phyloP scores from a whole-genome alignment of 148 eudicot species.

The Fagopyrum tataricum region DNA sequence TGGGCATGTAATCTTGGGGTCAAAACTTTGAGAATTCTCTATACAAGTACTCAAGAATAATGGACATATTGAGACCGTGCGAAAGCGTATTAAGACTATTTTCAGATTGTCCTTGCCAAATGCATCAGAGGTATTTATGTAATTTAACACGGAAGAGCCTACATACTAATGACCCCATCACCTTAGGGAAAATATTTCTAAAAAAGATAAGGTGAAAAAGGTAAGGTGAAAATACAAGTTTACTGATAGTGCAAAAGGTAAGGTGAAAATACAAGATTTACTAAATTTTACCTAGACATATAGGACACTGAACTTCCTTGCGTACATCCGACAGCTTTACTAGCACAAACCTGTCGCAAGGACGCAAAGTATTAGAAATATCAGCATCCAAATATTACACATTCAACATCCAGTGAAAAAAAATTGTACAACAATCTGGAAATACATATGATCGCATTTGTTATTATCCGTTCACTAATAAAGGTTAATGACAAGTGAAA shows the following conservation, averaged over 20 bases:
- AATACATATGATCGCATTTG: not conserved
- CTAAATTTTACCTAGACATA: conserved; percentile 57
- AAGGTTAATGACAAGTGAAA: not conserved
- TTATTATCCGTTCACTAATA: not conserved
- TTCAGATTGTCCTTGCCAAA: not conserved
- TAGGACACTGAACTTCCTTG: conserved; percentile 88
- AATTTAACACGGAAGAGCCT: not conserved
- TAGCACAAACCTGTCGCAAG: conserved; percentile 36
- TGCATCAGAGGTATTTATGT: not conserved
- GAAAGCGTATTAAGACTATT: not conserved
- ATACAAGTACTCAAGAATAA: not conserved
- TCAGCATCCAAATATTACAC: not conserved
- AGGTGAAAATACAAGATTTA: not conserved
- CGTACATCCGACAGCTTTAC: conserved; percentile 62
- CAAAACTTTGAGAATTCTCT: not conserved
- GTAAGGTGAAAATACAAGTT: not conserved
- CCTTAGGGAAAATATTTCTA: not conserved
- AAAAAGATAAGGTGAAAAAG: not conserved
- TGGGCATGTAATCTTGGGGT: not conserved
- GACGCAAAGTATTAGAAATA: conserved; percentile 4
- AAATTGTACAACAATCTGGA: not conserved
- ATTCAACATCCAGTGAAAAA: not conserved
- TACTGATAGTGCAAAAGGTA: not conserved
- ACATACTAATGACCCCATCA: not conserved
- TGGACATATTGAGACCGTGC: not conserved